Percentiles rank a stretch among this genome's conserved stretches.
Conservation (phyloP, 2,329 filamentous ascomycete species). For the Zasmidium angulare region DNA sequence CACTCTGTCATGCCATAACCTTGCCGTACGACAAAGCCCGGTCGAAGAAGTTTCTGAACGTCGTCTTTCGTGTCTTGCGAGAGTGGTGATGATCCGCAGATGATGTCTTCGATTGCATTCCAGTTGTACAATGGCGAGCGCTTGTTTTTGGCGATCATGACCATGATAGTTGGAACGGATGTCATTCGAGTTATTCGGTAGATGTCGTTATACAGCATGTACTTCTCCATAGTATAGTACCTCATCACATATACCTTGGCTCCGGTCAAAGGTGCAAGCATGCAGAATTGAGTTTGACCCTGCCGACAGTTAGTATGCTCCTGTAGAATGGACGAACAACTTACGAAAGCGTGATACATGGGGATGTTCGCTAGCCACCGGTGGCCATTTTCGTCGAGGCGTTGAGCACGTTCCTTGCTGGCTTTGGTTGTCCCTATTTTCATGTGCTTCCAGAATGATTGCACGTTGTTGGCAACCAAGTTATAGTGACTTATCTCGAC, state of each 20-base stretch:
- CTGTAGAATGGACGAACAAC: neutral
- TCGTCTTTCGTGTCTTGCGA: neutral
- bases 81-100: neutral
- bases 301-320: neutral
- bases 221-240: slow-evolving; percentile 70
- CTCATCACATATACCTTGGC: slow-evolving; percentile 76
- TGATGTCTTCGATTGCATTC: neutral
- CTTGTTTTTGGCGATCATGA: slow-evolving; percentile 72
- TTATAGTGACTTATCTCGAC: slow-evolving; percentile 76
- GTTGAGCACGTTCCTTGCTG: slow-evolving; percentile 23
- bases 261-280: slow-evolving; percentile 46
- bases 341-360: slow-evolving; percentile 53
- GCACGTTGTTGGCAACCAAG: slow-evolving; percentile 68
- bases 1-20: slow-evolving; percentile 74
- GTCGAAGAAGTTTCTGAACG: slow-evolving; percentile 53
- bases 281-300: slow-evolving; percentile 66
- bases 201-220: slow-evolving; percentile 66
- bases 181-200: slow-evolving; percentile 67
- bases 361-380: slow-evolving; percentile 66
- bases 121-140: slow-evolving; percentile 62
- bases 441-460: slow-evolving; percentile 54
- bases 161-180: slow-evolving; percentile 72
- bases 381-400: neutral
- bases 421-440: slow-evolving; percentile 49
- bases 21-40: slow-evolving; percentile 55